These are phyloP conservation scores for Westerdykella aurantiaca DNA, from an alignment of 2,329 filamentous ascomycete genomes.

Conservation along the genomic window DNA sequence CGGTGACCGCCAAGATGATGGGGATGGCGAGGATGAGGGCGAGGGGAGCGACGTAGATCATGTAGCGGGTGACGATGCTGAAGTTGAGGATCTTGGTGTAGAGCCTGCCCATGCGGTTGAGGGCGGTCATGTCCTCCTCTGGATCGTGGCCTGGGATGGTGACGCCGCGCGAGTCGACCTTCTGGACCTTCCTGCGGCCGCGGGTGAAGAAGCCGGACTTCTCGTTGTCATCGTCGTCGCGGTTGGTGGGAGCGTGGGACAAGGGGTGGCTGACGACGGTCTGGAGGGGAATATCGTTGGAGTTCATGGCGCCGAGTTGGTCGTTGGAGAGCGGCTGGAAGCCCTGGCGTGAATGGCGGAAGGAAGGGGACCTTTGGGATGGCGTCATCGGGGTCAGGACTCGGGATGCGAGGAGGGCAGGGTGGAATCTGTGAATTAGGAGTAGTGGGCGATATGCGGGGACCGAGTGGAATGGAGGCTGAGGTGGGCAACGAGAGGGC, in stretches of 20 bases:
- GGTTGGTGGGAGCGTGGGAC: slow-evolving; percentile 23
- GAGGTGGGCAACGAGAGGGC: no score
- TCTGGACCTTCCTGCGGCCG: slow-evolving; percentile 32
- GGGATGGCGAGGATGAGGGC: slow-evolving; percentile 55
- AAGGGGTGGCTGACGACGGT: slow-evolving; percentile 47
- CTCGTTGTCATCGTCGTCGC: slow-evolving; percentile 31
- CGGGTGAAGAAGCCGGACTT: slow-evolving; percentile 37
- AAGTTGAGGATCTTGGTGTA: slow-evolving; percentile 58
- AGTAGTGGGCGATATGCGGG: no score
- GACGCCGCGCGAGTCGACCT: slow-evolving; percentile 27
- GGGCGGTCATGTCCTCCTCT: slow-evolving; percentile 47
- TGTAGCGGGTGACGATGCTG: slow-evolving; percentile 58
- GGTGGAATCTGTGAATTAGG: slow-evolving; percentile 1
- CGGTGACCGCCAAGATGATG: slow-evolving; percentile 56
- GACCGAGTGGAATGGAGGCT: no score
- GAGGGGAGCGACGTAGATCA: slow-evolving; percentile 57
- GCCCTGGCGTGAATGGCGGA: slow-evolving; percentile 31
- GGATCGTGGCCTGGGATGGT: slow-evolving; percentile 27
- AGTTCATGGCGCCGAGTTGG: slow-evolving; percentile 42
- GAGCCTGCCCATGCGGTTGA: slow-evolving; percentile 55
- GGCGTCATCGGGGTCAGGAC: background rate
- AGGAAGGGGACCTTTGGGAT: slow-evolving; percentile 15
- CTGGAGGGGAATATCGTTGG: slow-evolving; percentile 58
- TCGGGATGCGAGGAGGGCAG: background rate
- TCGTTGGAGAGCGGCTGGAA: slow-evolving; percentile 31